These are phyloP conservation scores for Sclerotiophoma versabilis DNA, from an alignment of 2,329 filamentous ascomycete genomes.

Conservation along the genomic window DNA sequence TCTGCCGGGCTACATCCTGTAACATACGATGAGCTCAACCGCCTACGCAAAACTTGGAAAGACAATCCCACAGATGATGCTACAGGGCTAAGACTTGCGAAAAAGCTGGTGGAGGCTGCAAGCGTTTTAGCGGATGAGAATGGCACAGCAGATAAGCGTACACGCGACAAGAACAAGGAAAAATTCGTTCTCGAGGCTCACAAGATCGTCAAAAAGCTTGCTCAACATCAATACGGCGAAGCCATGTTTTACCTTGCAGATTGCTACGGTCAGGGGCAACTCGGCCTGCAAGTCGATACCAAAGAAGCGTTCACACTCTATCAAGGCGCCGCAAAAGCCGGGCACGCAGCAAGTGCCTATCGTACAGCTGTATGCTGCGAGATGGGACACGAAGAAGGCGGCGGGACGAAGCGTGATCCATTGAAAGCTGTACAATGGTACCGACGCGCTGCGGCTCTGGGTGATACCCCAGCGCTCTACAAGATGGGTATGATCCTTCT, in stretches of 20 bases:
- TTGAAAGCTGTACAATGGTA: slow-evolving; percentile 99
- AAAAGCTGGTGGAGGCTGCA: slow-evolving; percentile 85
- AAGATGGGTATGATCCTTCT: slow-evolving; percentile 96
- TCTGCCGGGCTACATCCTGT: slow-evolving; percentile 62
- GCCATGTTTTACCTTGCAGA: slow-evolving; percentile 96
- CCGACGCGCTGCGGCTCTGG: slow-evolving; percentile 86
- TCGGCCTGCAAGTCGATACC: slow-evolving; percentile 80
- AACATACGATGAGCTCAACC: slow-evolving; percentile 79
- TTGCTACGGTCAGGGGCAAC: slow-evolving; percentile 79
- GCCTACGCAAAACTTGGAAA: slow-evolving; percentile 72
- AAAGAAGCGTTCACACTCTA: slow-evolving; percentile 95
- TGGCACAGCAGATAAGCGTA: slow-evolving; percentile 71
- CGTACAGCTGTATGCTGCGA: slow-evolving; percentile 97
- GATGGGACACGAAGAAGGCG: slow-evolving; percentile 91
- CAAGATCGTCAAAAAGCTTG: slow-evolving; percentile 90
- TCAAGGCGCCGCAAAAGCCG: slow-evolving; percentile 88
- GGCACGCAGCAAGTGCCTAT: slow-evolving; percentile 87
- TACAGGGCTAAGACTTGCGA: slow-evolving; percentile 76
- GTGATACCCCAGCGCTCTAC: slow-evolving; percentile 95
- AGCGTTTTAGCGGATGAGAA: slow-evolving; percentile 79
- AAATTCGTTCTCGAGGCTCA: slow-evolving; percentile 85
- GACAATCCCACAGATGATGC: slow-evolving; percentile 75
- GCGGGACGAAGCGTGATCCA: slow-evolving; percentile 88
- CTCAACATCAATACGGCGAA: slow-evolving; percentile 74
- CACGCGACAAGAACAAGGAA: slow-evolving; percentile 72